Evolutionary conservation across 164 flowering plant species (phyloP).

Genomic region (Sedum album): DNA sequence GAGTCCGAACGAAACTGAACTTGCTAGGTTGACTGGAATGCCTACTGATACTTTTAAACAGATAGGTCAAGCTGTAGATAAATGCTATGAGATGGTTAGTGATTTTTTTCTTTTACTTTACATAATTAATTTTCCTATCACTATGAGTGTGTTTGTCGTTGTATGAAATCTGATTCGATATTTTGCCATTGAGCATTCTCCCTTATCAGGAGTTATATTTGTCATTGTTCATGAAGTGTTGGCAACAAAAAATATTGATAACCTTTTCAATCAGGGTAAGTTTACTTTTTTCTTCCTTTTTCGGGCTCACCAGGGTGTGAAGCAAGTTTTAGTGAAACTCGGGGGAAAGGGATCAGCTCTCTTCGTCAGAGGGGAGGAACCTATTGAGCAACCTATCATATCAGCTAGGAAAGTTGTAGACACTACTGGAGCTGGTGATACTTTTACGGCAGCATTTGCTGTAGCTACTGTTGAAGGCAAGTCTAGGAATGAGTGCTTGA

Average conservation of each 20-base stretch:
- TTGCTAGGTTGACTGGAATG: slow-evolving; percentile 70
- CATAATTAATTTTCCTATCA: too few species aligned
- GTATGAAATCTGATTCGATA: too few species aligned
- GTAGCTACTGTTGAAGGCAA: slow-evolving; percentile 89
- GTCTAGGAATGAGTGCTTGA: slow-evolving; percentile 59
- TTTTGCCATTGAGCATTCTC: background rate
- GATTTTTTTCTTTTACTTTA: background rate
- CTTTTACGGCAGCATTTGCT: slow-evolving; percentile 93
- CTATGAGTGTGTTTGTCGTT: too few species aligned
- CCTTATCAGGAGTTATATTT: background rate
- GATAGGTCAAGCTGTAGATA: slow-evolving; percentile 52
- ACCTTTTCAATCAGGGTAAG: background rate
- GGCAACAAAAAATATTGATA: too few species aligned
- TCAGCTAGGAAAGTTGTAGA: slow-evolving; percentile 61
- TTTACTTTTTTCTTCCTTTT: background rate
- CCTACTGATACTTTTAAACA: slow-evolving; percentile 75
- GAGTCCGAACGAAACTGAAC: slow-evolving; percentile 92
- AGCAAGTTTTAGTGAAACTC: slow-evolving; percentile 85
- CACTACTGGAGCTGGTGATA: slow-evolving; percentile 98
- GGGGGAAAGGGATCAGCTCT: slow-evolving; percentile 85
- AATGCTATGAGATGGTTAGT: slow-evolving; percentile 76
- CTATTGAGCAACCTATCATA: slow-evolving; percentile 63
- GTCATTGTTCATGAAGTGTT: too few species aligned
- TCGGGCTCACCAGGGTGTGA: slow-evolving; percentile 80
- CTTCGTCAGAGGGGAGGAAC: slow-evolving; percentile 70